Percentiles rank a stretch among this genome's conserved stretches.
Evolutionary conservation across 164 flowering plant species (phyloP).

Genomic region (Dillenia turbinata): DNA sequence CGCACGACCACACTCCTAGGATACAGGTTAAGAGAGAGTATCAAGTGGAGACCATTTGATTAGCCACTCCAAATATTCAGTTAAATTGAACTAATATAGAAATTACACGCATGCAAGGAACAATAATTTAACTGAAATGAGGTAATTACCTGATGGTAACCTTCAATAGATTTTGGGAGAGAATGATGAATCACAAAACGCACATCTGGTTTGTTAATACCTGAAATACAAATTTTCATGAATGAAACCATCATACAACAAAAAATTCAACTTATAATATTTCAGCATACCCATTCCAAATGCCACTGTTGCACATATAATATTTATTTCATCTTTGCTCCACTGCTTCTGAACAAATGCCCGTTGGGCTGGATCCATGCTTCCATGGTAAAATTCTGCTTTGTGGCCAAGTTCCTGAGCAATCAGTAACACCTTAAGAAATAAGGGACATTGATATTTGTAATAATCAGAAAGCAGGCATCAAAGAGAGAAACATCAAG

Average conservation of each 20-base stretch:
- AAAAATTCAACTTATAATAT: slow-evolving; percentile 11
- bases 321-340: slow-evolving; percentile 96
- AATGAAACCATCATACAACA: slow-evolving; percentile 2
- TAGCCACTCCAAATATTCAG: too few relatives aligned
- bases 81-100: too few relatives aligned
- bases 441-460: too few relatives aligned
- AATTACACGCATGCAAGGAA: too few relatives aligned
- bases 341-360: slow-evolving; percentile 85
- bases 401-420: slow-evolving; percentile 88
- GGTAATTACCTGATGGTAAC: slow-evolving; percentile 85
- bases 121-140: too few relatives aligned
- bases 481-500: too few relatives aligned
- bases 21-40: slow-evolving; percentile 6
- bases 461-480: too few relatives aligned
- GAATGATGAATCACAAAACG: slow-evolving; percentile 99
- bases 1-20: slow-evolving; percentile 98
- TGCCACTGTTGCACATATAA: slow-evolving; percentile 98
- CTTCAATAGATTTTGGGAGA: slow-evolving; percentile 97
- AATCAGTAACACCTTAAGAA: slow-evolving; percentile 1
- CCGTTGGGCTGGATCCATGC: slow-evolving; percentile 83
- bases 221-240: slow-evolving; percentile 38
- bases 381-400: slow-evolving; percentile 95
- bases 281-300: slow-evolving; percentile 90
- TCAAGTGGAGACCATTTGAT: too few relatives aligned
- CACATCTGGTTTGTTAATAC: slow-evolving; percentile 97